Evolutionary conservation across 2,329 filamentous ascomycete genomes (phyloP), one percentile per base, ranked within the genome.

Genomic region (Xylariaceae sp.): DNA sequence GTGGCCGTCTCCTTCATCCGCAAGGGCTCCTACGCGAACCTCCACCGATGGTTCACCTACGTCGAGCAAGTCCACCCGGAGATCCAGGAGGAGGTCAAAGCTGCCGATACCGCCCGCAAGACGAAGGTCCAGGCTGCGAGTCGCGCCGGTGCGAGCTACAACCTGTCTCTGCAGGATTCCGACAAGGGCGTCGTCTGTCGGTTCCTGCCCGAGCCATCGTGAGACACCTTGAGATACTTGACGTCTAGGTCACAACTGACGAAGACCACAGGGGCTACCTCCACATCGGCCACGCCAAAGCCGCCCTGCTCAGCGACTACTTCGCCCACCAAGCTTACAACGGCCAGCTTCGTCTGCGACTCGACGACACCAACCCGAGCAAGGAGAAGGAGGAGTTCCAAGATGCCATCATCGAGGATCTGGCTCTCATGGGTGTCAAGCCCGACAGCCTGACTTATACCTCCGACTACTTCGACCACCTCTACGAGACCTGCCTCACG

Each of bases 301-400:
- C 88, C 19, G 88, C 88, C 5, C 72, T 94, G 35, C 77, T 96
- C 37, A 94, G 92, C 65, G 89, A 96, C 59, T 96, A 94, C 70
- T 96, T 96, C 50, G 90, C 88, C 28, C 88, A 95, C 60, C 82
- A 88, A 58, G 84, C 87, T 49, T 94, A 94, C 69, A 80, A 90
- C 40, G 92, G 92, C 52, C 93, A 83, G 51, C 71, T 98, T 50
- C 79, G 93, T 39, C 76, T 96, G 31, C 84, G 92, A 39, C 92
- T 98, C 54, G 92, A 98, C 57, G 92, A 98, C 56, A 98, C 92
- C 36, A 98, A 98, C 63, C 92, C 92, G 6, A 80, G 83, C 39
- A 96, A 96, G 60, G 92, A 98, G 70, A 95, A 94, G 68, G 80
- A 90, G 58, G 92, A 96, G 65, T 98, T 82, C 58, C 82, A 96